A percentile compares a stretch with the other conserved stretches of the same genome.
Evolutionary conservation across 805 yeast species (phyloP).

Genomic region (Ogataea pilisensis): DNA sequence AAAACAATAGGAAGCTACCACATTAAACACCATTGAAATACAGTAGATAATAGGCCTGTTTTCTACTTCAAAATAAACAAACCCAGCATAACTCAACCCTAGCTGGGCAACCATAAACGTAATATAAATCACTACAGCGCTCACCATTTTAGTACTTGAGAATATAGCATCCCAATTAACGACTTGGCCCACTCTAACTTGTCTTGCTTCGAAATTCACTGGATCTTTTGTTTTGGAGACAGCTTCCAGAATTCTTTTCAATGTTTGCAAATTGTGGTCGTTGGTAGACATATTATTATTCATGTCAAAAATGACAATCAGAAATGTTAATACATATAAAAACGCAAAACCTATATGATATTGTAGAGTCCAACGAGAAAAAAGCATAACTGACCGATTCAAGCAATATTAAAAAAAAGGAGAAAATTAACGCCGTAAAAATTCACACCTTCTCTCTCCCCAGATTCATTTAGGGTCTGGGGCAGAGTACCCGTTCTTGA

Average conservation of each 20-base stretch:
- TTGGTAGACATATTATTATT: not conserved
- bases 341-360: too few relatives aligned
- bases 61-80: slow-evolving; percentile 24
- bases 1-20: slow-evolving; percentile 24
- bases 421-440: not conserved
- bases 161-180: slow-evolving; percentile 26
- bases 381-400: too few relatives aligned
- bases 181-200: slow-evolving; percentile 15
- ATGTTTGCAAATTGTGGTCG: not conserved
- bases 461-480: slow-evolving; percentile 2
- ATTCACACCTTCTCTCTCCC: too few relatives aligned
- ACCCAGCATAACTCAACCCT: slow-evolving; percentile 25
- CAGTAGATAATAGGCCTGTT: slow-evolving; percentile 21
- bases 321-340: too few relatives aligned
- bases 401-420: too few relatives aligned
- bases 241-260: not conserved
- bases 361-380: too few relatives aligned
- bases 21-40: slow-evolving; percentile 22
- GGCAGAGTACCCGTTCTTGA: slow-evolving; percentile 2
- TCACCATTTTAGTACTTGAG: slow-evolving; percentile 17
- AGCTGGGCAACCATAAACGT: slow-evolving; percentile 25
- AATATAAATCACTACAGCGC: slow-evolving; percentile 18
- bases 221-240: not conserved
- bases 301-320: too few relatives aligned
- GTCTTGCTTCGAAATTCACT: slow-evolving; percentile 4